Evolutionary conservation across 805 yeast genomes (phyloP), one percentile per base, ranked within the genome.

Genomic region (Yarrowia sp.): DNA sequence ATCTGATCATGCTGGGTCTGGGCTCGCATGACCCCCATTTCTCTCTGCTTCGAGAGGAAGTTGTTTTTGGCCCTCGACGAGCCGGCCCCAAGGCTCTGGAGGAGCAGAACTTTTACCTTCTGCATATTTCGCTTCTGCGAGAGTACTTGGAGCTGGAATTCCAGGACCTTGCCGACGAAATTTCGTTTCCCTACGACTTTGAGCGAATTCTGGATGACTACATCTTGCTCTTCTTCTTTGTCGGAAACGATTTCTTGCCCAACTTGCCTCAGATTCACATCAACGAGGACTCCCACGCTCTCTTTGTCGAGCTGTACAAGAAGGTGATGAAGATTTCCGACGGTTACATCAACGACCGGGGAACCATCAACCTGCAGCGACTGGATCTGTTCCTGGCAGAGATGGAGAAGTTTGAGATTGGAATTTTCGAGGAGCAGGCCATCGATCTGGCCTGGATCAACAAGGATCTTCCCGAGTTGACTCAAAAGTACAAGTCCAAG

Each of bases 211-310:
- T 95, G 72, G 99, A 95, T 79, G 99, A 95, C 78, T 92, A 94
- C 73, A 91, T 95, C 72, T 82, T 95, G 70, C 89, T 94, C 74
- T 86, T 92, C 89, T 93, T 91, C 76, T 97, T 95, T 71, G 91
- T 95, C 74, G 99, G 99, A 74, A 95, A 95, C 76, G 99, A 95
- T 84, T 95, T 95, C 87, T 84, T 95, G 75, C 99, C 99, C 35
- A 91, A 95, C 77, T 84, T 96, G 73, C 99, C 99, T 0, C 97
- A 93, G 78, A 83, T 95, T 73, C 93, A 91, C 77, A 84, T 95
- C 72, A 93, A 92, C 76, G 95, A 93, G 74, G 98, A 98, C 73
- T 99, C 98, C 0, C 90, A 95, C 81, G 97, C 98, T n/a, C 84
- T 92, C 40, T 83, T 95, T 74, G 82, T 95, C 73, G 91, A 89